Base-by-base conservation (phyloP, 2,329 filamentous ascomycete species). In the Beauveria scarabaeidicola region DNA sequence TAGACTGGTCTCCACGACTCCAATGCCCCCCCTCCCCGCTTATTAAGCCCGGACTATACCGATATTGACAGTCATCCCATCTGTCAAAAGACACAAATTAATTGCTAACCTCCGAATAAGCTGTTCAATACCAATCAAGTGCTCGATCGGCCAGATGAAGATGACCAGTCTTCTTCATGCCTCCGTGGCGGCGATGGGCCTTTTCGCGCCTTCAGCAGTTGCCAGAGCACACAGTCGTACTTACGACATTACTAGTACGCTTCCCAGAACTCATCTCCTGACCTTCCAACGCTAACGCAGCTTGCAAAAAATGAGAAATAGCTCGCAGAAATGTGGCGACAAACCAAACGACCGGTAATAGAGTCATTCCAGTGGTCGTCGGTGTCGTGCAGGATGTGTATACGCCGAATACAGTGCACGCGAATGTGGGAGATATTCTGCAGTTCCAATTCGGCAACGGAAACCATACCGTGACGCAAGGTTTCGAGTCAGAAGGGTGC, bases 401-500 rank as follows among this genome's bases (percentile, higher is more conserved):
- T 47, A 68, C 74, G 1, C 74, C 74, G 0, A 76, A 76, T 52
- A 58, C 66, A 3, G 63, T 76, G 13, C 61, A 57, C 23, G 74
- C 73, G 1, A 63, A 67, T 0, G 65, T 70, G 0, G 74, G 74
- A 38, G 74, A 77, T n/a, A 65, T 73, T 10, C 67, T 77, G 1
- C 69, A 74, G 53, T 77, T 77, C 62, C 74, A 77, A 56, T 77
- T 77, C 66, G 74, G 72, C 60, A 70, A 69, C 25, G 72, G 73
- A 5, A 77, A 77, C 55, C 75, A 77, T 57, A 77, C 75, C 0
- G 71, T 77, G 13, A 78, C 77, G 0, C 74, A 78, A 63, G 73
- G 71, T 13, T 60, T 67, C 5, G 68, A 70, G 44, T 63, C 70
- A 2, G 58, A 67, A 0, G 70, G 75, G 0, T 78, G 76, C 61